Base-by-base conservation (phyloP, 768 basidiomycete genomes). In the Amanita subjunquillea region DNA sequence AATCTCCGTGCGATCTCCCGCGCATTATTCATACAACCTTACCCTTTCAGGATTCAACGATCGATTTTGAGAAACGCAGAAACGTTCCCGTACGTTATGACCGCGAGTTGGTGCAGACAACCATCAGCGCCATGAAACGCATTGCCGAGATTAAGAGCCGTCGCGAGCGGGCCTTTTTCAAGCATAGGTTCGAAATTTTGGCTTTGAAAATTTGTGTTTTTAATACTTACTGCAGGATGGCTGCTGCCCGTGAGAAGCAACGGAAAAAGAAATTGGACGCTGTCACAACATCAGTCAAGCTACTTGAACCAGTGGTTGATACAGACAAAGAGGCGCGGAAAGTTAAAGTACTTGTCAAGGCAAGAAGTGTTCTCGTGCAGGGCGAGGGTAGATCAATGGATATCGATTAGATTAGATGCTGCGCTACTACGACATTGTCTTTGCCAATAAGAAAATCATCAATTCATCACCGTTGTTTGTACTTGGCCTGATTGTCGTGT, bases 1-100 rank as follows among this genome's bases (percentile, higher is more conserved):
- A 52, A 30, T 45, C 44, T 42, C 41, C 41, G 20, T 42, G 20
- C 7, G 32, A 15, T 48, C 23, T 17, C 25, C 8, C 6, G 13
- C 37, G 22, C 8, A 10, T 17, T 6, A 12, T 7, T 39, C 39
- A 50, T 15, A 37, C 32, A 13, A 2, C n/a, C 2, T 51, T 43
- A 51, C 32, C 39, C 32, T 39, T 30, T 8, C 56, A 98, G 95
- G 96, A 99, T 71, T 89, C 93, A 2, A 98, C 95, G 3, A 92
- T 97, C 65, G 93, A 95, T 62, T 99, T 99, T 67, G 96, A 99
- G 77, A 99, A 99, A 71, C 85, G 96, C 58, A 82, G 96, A 68
- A 97, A 99, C 65, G 83, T 96, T 15, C 96, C 96, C 25, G 87
- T 99, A 54, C 85, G 93, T 63, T 99, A 99, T 74, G 84, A 98